These are phyloP conservation scores for Bipolaris cookei DNA, from an alignment of 2,329 filamentous ascomycete genomes.

Conservation along the genomic window DNA sequence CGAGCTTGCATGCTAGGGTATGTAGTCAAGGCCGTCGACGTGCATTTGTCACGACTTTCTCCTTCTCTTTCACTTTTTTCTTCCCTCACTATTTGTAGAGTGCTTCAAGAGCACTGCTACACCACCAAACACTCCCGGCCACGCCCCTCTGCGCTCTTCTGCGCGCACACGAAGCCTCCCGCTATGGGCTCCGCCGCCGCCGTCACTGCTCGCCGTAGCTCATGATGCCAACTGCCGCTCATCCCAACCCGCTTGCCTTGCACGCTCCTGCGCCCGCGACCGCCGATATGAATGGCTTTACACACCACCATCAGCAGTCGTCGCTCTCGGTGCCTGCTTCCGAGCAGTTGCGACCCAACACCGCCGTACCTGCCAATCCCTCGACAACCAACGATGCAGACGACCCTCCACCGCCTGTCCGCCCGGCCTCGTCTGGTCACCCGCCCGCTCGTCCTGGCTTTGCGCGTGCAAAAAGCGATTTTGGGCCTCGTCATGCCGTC, in stretches of 20 bases:
- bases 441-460: conserved; percentile 50
- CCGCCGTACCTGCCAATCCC: conserved; percentile 30
- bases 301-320: conserved; percentile 13
- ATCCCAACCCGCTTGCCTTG: conserved; percentile 38
- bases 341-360: conserved; percentile 34
- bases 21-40: background rate
- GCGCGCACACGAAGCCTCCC: conserved; percentile 23
- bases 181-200: conserved; percentile 43
- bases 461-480: conserved; percentile 65
- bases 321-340: conserved; percentile 21
- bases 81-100: background rate
- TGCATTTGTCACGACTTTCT: background rate
- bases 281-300: conserved; percentile 28
- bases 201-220: conserved; percentile 30
- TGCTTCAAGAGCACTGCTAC: background rate
- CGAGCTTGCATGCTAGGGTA: conserved; percentile 1
- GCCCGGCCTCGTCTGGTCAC: conserved; percentile 59
- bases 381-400: conserved; percentile 29
- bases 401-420: conserved; percentile 50
- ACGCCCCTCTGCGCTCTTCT: background rate
- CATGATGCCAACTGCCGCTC: conserved; percentile 41
- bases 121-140: background rate
- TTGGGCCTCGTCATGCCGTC: conserved; percentile 55
- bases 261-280: conserved; percentile 29
- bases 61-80: background rate